Percentiles rank a stretch among this genome's conserved stretches.
Evolutionary conservation across 352 stramenopile genomes (phyloP).

Genomic region (Halophytophthora batemanensis): DNA sequence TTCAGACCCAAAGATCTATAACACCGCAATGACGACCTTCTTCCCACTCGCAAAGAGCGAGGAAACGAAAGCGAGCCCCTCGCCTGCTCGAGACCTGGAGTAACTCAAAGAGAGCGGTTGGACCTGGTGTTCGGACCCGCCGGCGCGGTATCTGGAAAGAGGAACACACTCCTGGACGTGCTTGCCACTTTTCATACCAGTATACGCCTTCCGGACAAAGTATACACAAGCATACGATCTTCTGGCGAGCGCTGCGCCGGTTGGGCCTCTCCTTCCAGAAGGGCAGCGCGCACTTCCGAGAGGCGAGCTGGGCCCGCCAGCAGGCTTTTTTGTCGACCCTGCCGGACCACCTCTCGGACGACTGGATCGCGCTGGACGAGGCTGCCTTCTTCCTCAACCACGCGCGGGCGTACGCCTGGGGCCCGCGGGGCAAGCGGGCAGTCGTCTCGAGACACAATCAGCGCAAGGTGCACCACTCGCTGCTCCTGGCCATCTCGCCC

Average conservation of each 20-base stretch:
- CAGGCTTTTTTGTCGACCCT: conserved; percentile 3
- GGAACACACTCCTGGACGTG: too few relatives aligned
- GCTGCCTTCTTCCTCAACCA: conserved; percentile 13
- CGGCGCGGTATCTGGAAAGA: too few relatives aligned
- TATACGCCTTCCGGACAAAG: too few relatives aligned
- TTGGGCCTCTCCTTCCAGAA: conserved; percentile 1
- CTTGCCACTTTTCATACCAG: too few relatives aligned
- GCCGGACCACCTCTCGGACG: background rate
- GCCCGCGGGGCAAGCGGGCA: conserved; percentile 1
- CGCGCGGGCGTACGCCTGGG: conserved; percentile 6
- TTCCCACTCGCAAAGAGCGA: too few relatives aligned
- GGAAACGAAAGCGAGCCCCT: too few relatives aligned
- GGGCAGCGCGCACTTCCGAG: background rate
- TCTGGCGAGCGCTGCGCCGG: background rate
- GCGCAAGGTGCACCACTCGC: conserved; percentile 2
- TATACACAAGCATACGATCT: too few relatives aligned
- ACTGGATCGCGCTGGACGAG: conserved; percentile 11
- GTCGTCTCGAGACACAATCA: background rate
- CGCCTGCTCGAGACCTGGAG: too few relatives aligned
- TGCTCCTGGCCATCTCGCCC: conserved; percentile 6
- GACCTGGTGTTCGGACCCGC: too few relatives aligned
- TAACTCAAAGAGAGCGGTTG: too few relatives aligned
- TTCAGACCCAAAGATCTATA: too few relatives aligned
- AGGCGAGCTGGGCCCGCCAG: conserved; percentile 1
- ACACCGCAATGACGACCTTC: too few relatives aligned